A percentile compares a stretch with the other conserved stretches of the same genome.
Evolutionary conservation across 148 eudicot genomes (phyloP).

Genomic region (Rhododendron ovatum): DNA sequence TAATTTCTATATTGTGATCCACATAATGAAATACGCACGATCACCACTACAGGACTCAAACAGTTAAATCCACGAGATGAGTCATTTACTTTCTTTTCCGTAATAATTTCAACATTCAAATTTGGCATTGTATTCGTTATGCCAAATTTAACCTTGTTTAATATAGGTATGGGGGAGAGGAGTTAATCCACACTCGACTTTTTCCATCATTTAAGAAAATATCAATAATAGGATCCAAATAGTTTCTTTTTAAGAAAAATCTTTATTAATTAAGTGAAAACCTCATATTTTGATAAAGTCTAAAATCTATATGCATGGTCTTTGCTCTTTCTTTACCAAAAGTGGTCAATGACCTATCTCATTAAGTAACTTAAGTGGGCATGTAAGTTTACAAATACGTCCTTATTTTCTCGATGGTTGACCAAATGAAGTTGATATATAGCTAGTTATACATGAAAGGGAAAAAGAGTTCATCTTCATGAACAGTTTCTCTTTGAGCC

Average conservation of each 20-base stretch:
- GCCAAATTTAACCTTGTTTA: not conserved
- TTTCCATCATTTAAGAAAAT: not conserved
- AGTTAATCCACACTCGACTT: not conserved
- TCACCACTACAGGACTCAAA: no score
- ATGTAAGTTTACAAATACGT: not conserved
- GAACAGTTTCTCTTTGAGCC: not conserved
- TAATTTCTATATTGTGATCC: no score
- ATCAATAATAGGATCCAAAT: not conserved
- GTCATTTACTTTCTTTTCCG: not conserved
- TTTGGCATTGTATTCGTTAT: not conserved
- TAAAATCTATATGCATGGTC: not conserved
- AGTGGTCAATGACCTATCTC: not conserved
- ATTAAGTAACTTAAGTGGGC: not conserved
- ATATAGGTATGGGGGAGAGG: not conserved
- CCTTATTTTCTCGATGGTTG: not conserved
- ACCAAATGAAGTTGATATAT: not conserved
- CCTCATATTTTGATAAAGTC: not conserved
- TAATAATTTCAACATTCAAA: not conserved
- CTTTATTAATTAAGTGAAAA: not conserved
- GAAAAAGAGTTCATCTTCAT: not conserved
- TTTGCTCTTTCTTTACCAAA: not conserved
- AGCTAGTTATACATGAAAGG: not conserved
- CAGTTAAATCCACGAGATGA: not conserved
- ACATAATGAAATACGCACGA: no score
- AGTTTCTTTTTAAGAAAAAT: not conserved